phyloP scores from a whole-genome alignment of 768 basidiomycete genomes.

The Grammothele lineata region DNA sequence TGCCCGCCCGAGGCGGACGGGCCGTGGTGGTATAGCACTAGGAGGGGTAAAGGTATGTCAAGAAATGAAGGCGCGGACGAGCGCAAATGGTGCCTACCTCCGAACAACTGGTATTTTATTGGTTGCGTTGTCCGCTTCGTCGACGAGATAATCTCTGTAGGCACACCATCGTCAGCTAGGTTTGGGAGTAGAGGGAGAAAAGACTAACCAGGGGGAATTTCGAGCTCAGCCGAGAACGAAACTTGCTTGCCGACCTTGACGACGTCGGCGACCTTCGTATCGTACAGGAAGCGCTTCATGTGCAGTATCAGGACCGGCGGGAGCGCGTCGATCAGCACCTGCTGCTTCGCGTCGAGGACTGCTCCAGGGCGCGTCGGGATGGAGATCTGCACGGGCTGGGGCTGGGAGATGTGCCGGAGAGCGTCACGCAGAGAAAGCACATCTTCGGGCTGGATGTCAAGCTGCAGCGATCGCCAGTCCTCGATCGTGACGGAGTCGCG shows the following conservation, averaged over 20 bases:
- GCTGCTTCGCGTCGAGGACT: conserved; percentile 68
- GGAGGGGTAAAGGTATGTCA: background rate
- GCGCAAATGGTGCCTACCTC: conserved; percentile 49
- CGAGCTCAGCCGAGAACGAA: conserved; percentile 70
- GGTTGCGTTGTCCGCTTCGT: conserved; percentile 40
- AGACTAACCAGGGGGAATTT: conserved; percentile 60
- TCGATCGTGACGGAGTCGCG: conserved; percentile 87
- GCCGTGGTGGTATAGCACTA: conserved; percentile 93
- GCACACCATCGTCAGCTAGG: background rate
- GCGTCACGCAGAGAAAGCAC: conserved; percentile 83
- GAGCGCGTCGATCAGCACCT: conserved; percentile 72
- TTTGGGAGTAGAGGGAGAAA: too few relatives aligned
- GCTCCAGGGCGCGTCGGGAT: conserved; percentile 50
- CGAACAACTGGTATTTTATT: conserved; percentile 76
- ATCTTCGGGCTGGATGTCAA: conserved; percentile 85
- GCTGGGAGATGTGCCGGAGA: conserved; percentile 67
- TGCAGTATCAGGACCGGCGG: conserved; percentile 86
- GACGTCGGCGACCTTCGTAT: conserved; percentile 66
- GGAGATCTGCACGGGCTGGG: conserved; percentile 76
- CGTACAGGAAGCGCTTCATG: conserved; percentile 89
- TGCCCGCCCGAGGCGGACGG: conserved; percentile 88
- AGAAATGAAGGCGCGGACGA: background rate
- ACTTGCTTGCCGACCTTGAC: conserved; percentile 86
- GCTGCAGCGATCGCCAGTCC: conserved; percentile 83
- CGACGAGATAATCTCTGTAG: conserved; percentile 57